Conservation (phyloP, 257 asterid species). For the Handroanthus guayacan region DNA sequence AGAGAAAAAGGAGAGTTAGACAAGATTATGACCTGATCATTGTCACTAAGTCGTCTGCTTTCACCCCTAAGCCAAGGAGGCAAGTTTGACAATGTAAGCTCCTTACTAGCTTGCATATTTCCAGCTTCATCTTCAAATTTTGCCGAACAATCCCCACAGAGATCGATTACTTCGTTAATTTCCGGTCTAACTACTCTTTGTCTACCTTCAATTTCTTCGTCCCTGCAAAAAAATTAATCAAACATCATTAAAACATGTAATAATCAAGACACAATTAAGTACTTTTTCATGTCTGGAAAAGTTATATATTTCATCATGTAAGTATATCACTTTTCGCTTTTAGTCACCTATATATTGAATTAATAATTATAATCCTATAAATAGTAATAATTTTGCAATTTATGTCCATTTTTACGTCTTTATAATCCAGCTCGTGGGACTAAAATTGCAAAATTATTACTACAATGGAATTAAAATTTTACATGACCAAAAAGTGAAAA, state of each 20-base stretch:
- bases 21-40: constrained; percentile 53
- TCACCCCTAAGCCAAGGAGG: constrained; percentile 87
- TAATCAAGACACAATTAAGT: no score
- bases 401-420: no score
- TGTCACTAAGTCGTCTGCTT: constrained; percentile 46
- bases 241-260: no score
- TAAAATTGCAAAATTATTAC: no score
- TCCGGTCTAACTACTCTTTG: constrained; percentile 26
- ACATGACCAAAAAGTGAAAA: neutral
- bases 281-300: neutral
- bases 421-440: no score
- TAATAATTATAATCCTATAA: no score
- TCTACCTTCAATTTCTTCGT: constrained; percentile 43
- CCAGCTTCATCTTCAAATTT: constrained; percentile 57
- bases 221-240: constrained; percentile 25
- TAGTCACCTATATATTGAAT: no score
- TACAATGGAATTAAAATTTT: no score
- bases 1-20: neutral
- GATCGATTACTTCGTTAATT: constrained; percentile 19
- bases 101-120: constrained; percentile 36
- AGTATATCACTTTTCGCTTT: no score
- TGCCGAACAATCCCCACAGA: constrained; percentile 57
- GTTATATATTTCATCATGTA: no score
- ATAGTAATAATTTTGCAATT: no score
- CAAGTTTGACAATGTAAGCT: constrained; percentile 53